A percentile compares a stretch with the other conserved stretches of the same genome.
Evolutionary conservation across 1,284 basidiomycete species (phyloP).

Genomic region (Coniferiporia weirii): DNA sequence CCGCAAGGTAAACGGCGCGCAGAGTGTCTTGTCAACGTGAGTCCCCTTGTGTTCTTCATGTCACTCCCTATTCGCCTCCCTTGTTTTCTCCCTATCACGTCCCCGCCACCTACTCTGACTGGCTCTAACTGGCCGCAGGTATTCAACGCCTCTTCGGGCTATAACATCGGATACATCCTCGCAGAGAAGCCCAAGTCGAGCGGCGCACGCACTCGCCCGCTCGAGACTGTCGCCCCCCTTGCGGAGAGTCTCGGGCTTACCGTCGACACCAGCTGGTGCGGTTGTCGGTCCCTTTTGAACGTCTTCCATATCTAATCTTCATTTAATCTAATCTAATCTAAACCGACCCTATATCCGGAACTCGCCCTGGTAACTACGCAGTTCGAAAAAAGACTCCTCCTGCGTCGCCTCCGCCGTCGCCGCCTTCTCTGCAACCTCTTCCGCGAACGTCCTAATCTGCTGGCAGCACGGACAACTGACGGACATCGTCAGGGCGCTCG

Average conservation of each 20-base stretch:
- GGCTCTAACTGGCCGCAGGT: slow-evolving; percentile 12
- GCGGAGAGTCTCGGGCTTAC: slow-evolving; percentile 25
- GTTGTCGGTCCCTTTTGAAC: no score
- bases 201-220: slow-evolving; percentile 25
- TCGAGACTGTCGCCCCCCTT: slow-evolving; percentile 28
- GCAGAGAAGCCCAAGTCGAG: slow-evolving; percentile 24
- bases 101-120: no score
- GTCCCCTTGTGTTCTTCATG: not conserved
- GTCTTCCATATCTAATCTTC: not conserved
- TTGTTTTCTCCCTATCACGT: not conserved
- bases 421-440: slow-evolving; percentile 20
- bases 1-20: slow-evolving; percentile 22
- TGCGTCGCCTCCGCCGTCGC: slow-evolving; percentile 25
- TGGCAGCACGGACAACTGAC: slow-evolving; percentile 23
- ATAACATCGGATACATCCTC: slow-evolving; percentile 28
- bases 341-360: not conserved
- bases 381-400: slow-evolving; percentile 26
- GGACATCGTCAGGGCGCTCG: slow-evolving; percentile 24
- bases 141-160: slow-evolving; percentile 20
- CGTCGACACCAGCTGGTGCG: slow-evolving; percentile 26
- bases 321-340: not conserved
- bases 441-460: slow-evolving; percentile 22
- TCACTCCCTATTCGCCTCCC: no score
- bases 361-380: not conserved
- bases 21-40: slow-evolving; percentile 23